Evolutionary conservation across 2,329 filamentous ascomycete species (phyloP).

Genomic region (Malbranchea zuffiana): DNA sequence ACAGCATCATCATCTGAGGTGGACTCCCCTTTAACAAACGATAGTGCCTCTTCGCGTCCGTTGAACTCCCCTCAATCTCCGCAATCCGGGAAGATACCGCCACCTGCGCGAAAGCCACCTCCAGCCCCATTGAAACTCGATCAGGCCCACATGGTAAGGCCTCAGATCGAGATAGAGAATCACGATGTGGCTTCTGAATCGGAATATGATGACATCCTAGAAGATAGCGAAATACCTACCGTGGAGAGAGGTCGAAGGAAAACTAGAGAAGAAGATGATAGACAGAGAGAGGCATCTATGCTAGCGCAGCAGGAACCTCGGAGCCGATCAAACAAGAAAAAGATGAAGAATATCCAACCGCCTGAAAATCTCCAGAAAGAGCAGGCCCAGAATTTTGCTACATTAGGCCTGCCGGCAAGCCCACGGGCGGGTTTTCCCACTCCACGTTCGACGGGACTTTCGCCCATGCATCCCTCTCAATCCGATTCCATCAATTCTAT

Average conservation of each 20-base stretch:
- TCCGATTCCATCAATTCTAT: conserved; percentile 17
- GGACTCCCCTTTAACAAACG: no score
- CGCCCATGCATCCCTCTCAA: conserved; percentile 19
- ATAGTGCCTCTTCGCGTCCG: no score
- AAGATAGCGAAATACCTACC: conserved; percentile 52
- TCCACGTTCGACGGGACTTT: conserved; percentile 1
- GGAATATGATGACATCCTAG: conserved; percentile 69
- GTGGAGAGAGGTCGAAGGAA: conserved; percentile 60
- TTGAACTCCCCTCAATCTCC: no score
- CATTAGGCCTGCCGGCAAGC: conserved; percentile 11
- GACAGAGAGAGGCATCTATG: conserved; percentile 58
- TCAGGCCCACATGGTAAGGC: conserved; percentile 32
- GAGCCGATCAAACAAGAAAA: conserved; percentile 64
- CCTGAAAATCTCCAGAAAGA: conserved; percentile 23
- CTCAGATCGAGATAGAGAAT: conserved; percentile 36
- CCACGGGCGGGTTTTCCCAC: conserved; percentile 7
- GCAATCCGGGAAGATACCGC: conserved; percentile 38
- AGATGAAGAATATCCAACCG: conserved; percentile 45
- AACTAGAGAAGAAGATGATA: conserved; percentile 80
- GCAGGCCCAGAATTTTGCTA: conserved; percentile 29
- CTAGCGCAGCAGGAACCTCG: conserved; percentile 58
- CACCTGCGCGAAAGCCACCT: conserved; percentile 65
- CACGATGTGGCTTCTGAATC: conserved; percentile 59
- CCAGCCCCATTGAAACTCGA: conserved; percentile 72
- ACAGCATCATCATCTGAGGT: no score